Evolutionary conservation across 257 asterid species (phyloP).

Genomic region (Cruciata laevipes): DNA sequence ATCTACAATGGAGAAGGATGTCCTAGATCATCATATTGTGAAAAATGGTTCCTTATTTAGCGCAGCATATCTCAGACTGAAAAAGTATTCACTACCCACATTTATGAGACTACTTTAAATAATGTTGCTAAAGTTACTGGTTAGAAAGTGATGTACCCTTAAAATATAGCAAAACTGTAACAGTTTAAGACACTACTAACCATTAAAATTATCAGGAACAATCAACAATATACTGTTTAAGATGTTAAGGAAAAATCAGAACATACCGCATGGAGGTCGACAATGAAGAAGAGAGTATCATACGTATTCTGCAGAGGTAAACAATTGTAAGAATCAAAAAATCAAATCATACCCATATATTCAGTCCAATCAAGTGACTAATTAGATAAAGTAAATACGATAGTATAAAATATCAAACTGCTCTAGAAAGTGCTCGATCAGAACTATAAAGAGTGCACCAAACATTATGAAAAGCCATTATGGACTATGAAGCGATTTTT

Average conservation of each 20-base stretch:
- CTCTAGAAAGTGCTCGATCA: neutral
- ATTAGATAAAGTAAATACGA: conserved; percentile 16
- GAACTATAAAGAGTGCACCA: neutral
- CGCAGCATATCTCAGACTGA: neutral
- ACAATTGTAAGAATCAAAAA: conserved; percentile 6
- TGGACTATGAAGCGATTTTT: neutral
- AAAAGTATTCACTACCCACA: neutral
- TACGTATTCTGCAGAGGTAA: conserved; percentile 66
- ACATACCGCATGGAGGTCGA: conserved; percentile 99
- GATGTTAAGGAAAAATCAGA: conserved; percentile 4
- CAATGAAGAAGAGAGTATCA: conserved; percentile 89
- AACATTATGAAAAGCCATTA: neutral
- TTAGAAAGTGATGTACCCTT: neutral
- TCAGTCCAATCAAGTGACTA: conserved; percentile 6
- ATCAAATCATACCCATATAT: conserved; percentile 1
- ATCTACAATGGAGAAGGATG: conserved; percentile 45
- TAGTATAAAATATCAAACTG: neutral
- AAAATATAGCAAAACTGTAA: neutral
- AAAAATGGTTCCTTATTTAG: neutral
- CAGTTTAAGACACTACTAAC: neutral
- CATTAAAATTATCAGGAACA: neutral
- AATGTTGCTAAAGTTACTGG: neutral
- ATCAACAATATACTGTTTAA: neutral
- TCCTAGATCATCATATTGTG: neutral
- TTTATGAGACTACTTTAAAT: neutral